Percentiles rank a stretch among this genome's conserved stretches.
Conservation (phyloP, 371 early-diverging fungal genomes). For the Mucor circinelloides region DNA sequence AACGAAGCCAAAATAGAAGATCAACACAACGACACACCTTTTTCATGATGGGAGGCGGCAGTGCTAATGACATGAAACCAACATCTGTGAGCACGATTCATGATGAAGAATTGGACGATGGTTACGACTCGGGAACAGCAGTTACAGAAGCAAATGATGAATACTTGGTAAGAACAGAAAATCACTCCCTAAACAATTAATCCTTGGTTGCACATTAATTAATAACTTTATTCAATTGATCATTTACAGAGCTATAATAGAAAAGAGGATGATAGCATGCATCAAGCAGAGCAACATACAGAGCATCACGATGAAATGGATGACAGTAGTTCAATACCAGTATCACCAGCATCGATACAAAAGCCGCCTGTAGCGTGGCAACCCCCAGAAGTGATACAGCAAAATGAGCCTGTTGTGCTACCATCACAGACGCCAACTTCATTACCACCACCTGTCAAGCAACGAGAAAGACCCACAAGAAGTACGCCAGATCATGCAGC, state of each 20-base stretch:
- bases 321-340: not conserved
- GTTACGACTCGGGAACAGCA: not conserved
- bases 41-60: slow-evolving; percentile 11
- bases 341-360: not conserved
- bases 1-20: slow-evolving; percentile 9
- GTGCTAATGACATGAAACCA: not conserved
- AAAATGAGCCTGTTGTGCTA: not conserved
- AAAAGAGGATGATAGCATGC: not conserved
- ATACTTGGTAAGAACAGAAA: not conserved
- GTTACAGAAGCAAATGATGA: slow-evolving; percentile 1
- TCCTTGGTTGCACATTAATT: slow-evolving; percentile 1
- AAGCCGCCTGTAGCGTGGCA: not conserved
- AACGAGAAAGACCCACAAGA: not conserved
- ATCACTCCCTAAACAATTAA: not conserved
- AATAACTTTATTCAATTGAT: not conserved
- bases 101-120: not conserved
- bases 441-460: not conserved
- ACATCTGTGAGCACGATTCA: not conserved
- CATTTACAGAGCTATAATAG: not conserved
- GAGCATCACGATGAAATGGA: not conserved
- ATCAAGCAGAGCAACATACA: not conserved
- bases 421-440: not conserved
- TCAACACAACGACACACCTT: slow-evolving; percentile 16
- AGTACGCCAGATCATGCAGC: not conserved
- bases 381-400: not conserved